Conservation (phyloP, 208 protist species). For the Histomonas meleagridis region DNA sequence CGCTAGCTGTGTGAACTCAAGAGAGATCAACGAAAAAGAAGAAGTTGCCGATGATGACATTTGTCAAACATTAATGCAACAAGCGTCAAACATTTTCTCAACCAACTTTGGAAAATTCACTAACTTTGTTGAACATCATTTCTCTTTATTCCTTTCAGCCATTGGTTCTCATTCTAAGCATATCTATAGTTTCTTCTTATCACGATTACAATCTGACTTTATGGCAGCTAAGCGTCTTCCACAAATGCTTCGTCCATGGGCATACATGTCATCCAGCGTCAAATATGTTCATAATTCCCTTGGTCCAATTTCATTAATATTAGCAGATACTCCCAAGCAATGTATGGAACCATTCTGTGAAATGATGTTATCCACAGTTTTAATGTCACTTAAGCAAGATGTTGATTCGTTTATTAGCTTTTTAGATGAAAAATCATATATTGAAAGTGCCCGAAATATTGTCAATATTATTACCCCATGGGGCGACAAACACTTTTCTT, state of each 20-base stretch:
- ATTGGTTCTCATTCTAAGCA: not conserved
- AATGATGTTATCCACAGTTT: not conserved
- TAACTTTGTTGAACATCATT: not conserved
- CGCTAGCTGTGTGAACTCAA: not conserved
- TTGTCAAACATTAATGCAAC: not conserved
- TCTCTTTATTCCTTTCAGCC: not conserved
- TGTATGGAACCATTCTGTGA: not conserved
- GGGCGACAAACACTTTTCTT: not conserved
- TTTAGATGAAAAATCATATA: not conserved
- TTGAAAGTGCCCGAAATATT: not conserved
- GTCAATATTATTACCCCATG: not conserved
- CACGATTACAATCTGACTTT: not conserved
- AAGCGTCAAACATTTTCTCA: not conserved
- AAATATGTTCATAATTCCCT: not conserved
- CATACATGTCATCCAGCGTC: not conserved
- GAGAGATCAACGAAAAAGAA: not conserved
- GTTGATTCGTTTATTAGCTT: not conserved
- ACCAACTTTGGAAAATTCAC: not conserved
- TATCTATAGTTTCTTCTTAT: not conserved
- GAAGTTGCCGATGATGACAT: not conserved
- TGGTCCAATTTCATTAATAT: too few species aligned
- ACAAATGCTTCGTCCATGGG: not conserved
- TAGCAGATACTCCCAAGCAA: not conserved
- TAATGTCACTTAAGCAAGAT: not conserved
- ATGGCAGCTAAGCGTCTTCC: not conserved